Conservation (phyloP, 768 basidiomycete genomes). For the Artomyces pyxidatus region DNA sequence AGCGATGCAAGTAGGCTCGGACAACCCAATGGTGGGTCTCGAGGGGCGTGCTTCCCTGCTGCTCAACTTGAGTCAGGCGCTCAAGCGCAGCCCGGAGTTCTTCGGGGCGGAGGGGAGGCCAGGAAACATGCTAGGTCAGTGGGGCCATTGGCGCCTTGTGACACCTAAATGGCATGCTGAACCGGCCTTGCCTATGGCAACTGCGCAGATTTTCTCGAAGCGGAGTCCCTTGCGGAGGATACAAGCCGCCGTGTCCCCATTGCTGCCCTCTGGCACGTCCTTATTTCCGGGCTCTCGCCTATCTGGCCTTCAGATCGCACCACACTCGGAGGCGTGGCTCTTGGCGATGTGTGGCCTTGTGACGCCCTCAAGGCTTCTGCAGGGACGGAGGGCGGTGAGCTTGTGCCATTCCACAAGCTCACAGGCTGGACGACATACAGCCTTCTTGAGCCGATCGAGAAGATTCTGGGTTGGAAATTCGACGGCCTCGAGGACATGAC, state of each 20-base stretch:
- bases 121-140: constrained; percentile 71
- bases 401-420: constrained; percentile 95
- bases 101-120: constrained; percentile 73
- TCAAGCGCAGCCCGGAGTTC: constrained; percentile 53
- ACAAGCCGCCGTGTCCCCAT: constrained; percentile 51
- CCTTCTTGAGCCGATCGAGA: constrained; percentile 77
- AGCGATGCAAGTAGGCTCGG: constrained; percentile 70
- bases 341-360: constrained; percentile 96
- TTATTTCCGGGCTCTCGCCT: constrained; percentile 74
- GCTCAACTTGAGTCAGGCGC: constrained; percentile 61
- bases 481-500: constrained; percentile 80
- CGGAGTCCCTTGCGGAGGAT: constrained; percentile 38
- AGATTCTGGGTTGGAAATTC: constrained; percentile 71
- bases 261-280: constrained; percentile 68
- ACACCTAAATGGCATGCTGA: constrained; percentile 1
- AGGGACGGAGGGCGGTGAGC: constrained; percentile 47
- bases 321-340: constrained; percentile 53
- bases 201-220: constrained; percentile 56
- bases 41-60: constrained; percentile 80
- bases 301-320: constrained; percentile 84
- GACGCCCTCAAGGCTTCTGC: constrained; percentile 32
- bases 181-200: background rate
- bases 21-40: constrained; percentile 86
- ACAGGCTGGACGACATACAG: constrained; percentile 92
- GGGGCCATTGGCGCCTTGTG: constrained; percentile 4